Evolutionary conservation across 176 grass and related monocot genomes (phyloP).

Genomic region (Carex scoparia): DNA sequence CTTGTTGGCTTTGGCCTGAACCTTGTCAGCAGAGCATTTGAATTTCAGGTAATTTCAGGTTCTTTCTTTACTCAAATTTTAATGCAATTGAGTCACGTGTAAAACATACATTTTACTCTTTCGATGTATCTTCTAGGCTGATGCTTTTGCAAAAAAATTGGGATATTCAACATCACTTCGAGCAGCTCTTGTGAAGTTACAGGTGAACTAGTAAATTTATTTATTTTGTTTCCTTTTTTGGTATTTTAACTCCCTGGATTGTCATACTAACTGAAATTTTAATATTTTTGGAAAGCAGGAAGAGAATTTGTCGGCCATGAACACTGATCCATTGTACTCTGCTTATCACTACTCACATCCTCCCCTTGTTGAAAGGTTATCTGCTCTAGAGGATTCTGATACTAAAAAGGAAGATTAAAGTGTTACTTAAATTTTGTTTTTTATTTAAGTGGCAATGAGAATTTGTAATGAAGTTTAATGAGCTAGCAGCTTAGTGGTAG

Average conservation of each 20-base stretch:
- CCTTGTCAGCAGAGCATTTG: slow-evolving; percentile 94
- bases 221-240: not conserved
- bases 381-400: slow-evolving; percentile 62
- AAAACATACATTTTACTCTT: slow-evolving; percentile 1
- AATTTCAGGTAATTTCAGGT: slow-evolving; percentile 99
- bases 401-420: slow-evolving; percentile 74
- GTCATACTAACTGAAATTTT: slow-evolving; percentile 1
- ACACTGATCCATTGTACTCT: slow-evolving; percentile 97
- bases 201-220: slow-evolving; percentile 38
- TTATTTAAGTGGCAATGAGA: not conserved
- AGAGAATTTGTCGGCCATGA: slow-evolving; percentile 98
- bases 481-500: slow-evolving; percentile 10
- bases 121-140: slow-evolving; percentile 48
- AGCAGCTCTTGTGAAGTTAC: slow-evolving; percentile 78
- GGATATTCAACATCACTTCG: slow-evolving; percentile 66
- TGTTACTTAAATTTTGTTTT: not conserved
- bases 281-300: slow-evolving; percentile 46
- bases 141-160: slow-evolving; percentile 97
- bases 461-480: slow-evolving; percentile 7
- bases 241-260: not conserved
- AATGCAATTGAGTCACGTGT: slow-evolving; percentile 19
- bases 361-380: slow-evolving; percentile 86
- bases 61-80: slow-evolving; percentile 25
- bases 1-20: slow-evolving; percentile 86
- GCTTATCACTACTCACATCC: slow-evolving; percentile 99